phyloP scores from a whole-genome alignment of 768 basidiomycete genomes.

The Imleria badia region DNA sequence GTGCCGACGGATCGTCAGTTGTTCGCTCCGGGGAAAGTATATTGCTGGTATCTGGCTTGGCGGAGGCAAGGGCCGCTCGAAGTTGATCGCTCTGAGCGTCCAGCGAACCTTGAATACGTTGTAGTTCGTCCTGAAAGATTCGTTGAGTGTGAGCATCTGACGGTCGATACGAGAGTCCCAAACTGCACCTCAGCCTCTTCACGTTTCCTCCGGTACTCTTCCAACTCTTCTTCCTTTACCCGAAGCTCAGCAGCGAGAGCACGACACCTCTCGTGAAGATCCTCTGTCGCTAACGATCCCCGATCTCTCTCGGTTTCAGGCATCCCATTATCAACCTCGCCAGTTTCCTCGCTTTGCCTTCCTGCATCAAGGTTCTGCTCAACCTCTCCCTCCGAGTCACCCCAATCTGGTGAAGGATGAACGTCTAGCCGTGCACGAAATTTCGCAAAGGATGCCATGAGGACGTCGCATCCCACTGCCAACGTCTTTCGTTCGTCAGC shows the following conservation, averaged over 20 bases:
- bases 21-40: slow-evolving; percentile 1
- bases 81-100: slow-evolving; percentile 22
- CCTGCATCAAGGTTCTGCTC: slow-evolving; percentile 21
- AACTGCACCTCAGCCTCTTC: slow-evolving; percentile 22
- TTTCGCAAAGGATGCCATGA: slow-evolving; percentile 34
- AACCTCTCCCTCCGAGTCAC: slow-evolving; percentile 25
- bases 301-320: slow-evolving; percentile 11
- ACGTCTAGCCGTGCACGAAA: slow-evolving; percentile 26
- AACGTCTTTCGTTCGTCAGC: slow-evolving; percentile 28
- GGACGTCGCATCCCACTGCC: slow-evolving; percentile 20
- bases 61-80: slow-evolving; percentile 11
- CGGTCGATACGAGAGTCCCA: not conserved
- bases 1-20: slow-evolving; percentile 4
- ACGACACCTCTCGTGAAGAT: slow-evolving; percentile 15
- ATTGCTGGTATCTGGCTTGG: slow-evolving; percentile 1
- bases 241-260: slow-evolving; percentile 19
- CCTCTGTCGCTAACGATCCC: not conserved
- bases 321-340: slow-evolving; percentile 8
- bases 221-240: slow-evolving; percentile 20
- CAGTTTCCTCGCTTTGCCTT: slow-evolving; percentile 15
- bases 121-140: slow-evolving; percentile 20
- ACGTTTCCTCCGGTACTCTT: slow-evolving; percentile 12
- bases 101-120: slow-evolving; percentile 11
- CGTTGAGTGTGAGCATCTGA: slow-evolving; percentile 5
- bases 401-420: slow-evolving; percentile 18